Base-by-base conservation (phyloP, 495 filamentous ascomycete genomes). In the Penicillium parvum region DNA sequence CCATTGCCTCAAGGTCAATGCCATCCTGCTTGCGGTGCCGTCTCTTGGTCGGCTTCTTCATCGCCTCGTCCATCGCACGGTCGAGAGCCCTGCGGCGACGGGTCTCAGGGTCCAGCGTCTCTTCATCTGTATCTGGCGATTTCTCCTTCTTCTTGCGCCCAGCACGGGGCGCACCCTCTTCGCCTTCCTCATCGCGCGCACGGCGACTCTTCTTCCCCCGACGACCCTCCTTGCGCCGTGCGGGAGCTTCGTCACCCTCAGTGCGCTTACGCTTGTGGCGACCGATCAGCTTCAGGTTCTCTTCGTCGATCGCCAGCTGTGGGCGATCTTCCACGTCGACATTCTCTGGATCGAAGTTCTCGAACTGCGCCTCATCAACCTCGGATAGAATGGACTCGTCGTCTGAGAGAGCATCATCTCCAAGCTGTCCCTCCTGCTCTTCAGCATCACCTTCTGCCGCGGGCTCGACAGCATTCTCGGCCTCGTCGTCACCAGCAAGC, bases 311-410 rank as follows among this genome's bases (percentile, higher is more conserved):
- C 12, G 86, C 83, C 19, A 92, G 76, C 20, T 76, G 71, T 7
- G 83, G 83, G 22, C 83, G 79, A 47, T 90, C 86, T 38, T 91
- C 85, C 53, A 90, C 75, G 26, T 80, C 79, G 33, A 90, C 78
- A 21, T 81, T 80, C 41, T 75, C 77, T 0, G 85, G 85, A 55
- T 96, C 88, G 65, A 95, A 96, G 52, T 95, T 82, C 32, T 86
- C 83, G 64, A 99, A 96, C 60, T 94, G 83, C 32, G 84, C 85
- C 60, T 97, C 92, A 63, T 97, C 94, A 52, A 98, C 84, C 61
- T 98, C 92, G 7, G 90, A 96, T 11, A 95, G 78, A 39, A 86
- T 78, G n/a, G 86, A 88, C 22, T 91, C 87, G 47, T 85, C 79
- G 51, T 90, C 88, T 1, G 84, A 85, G n/a, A 74, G 52, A 61